A percentile compares a stretch with the other conserved stretches of the same genome.
phyloP scores from a whole-genome alignment of 441 rosid species.

The Corymbia calophylla region DNA sequence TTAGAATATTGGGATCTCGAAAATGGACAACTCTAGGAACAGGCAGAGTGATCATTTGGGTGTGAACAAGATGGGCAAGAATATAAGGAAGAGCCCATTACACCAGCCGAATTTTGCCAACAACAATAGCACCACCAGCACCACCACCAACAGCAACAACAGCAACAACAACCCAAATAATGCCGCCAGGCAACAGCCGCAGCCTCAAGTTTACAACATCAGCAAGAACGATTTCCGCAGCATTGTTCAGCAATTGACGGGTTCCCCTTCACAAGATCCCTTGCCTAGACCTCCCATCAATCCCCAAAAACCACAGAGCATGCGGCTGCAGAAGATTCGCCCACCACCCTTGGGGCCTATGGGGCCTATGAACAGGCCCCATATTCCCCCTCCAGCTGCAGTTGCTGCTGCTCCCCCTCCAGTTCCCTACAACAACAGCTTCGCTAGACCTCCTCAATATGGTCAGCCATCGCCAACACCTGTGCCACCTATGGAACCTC shows the following conservation, averaged over 20 bases:
- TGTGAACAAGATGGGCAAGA: slow-evolving; percentile 79
- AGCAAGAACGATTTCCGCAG: slow-evolving; percentile 87
- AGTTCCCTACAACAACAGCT: slow-evolving; percentile 24
- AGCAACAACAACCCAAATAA: background rate
- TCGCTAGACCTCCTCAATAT: slow-evolving; percentile 31
- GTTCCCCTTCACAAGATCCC: slow-evolving; percentile 66
- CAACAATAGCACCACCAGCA: background rate
- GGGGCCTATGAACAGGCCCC: slow-evolving; percentile 55
- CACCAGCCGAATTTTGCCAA: slow-evolving; percentile 73
- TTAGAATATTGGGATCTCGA: slow-evolving; percentile 5
- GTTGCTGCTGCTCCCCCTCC: slow-evolving; percentile 28
- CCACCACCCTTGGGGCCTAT: slow-evolving; percentile 47
- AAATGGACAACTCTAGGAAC: slow-evolving; percentile 73
- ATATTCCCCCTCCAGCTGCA: slow-evolving; percentile 27
- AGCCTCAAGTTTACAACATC: slow-evolving; percentile 90
- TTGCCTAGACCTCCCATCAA: slow-evolving; percentile 63
- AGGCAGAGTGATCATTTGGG: slow-evolving; percentile 69
- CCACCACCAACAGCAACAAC: background rate
- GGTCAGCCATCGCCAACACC: slow-evolving; percentile 25
- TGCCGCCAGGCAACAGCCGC: slow-evolving; percentile 62
- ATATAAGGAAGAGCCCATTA: slow-evolving; percentile 66
- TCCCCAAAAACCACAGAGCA: slow-evolving; percentile 70
- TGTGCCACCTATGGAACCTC: slow-evolving; percentile 17
- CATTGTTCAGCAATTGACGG: slow-evolving; percentile 86
- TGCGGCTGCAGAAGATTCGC: slow-evolving; percentile 18